Conservation (phyloP, 2,329 filamentous ascomycete genomes). For the Diaporthe capsici region DNA sequence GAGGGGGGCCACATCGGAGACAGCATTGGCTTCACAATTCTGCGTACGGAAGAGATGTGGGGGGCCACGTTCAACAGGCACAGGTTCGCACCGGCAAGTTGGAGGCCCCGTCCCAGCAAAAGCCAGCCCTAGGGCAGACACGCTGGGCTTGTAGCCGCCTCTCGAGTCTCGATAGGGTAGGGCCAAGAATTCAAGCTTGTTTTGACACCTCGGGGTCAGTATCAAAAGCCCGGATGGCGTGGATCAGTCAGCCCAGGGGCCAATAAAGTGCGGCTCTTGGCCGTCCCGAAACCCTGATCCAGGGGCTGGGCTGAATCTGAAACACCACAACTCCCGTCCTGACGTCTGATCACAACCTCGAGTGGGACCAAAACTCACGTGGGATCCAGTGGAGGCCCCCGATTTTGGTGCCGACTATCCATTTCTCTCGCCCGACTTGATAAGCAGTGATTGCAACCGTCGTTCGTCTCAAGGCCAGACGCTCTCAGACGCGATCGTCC, state of each 20-base stretch:
- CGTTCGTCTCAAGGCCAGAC: slow-evolving; percentile 26
- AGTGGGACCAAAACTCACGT: slow-evolving; percentile 15
- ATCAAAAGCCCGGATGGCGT: slow-evolving; percentile 32
- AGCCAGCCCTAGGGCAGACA: background rate
- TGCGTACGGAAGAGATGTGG: background rate
- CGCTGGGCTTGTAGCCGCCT: background rate
- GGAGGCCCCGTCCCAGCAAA: slow-evolving; percentile 19
- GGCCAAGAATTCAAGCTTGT: slow-evolving; percentile 33
- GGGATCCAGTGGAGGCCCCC: slow-evolving; percentile 16
- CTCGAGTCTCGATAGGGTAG: background rate
- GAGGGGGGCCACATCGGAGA: slow-evolving; percentile 14
- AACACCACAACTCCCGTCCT: slow-evolving; percentile 37
- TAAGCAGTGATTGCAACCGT: slow-evolving; percentile 22
- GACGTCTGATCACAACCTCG: slow-evolving; percentile 31
- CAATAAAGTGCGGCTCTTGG: slow-evolving; percentile 26
- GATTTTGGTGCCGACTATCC: slow-evolving; percentile 11
- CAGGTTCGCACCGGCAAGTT: slow-evolving; percentile 1
- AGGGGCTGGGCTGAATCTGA: slow-evolving; percentile 37
- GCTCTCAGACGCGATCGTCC: slow-evolving; percentile 21
- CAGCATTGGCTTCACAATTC: slow-evolving; percentile 25
- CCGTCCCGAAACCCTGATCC: slow-evolving; percentile 33
- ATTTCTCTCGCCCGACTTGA: background rate
- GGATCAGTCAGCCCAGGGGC: slow-evolving; percentile 12
- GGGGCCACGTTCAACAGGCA: background rate
- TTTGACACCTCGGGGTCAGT: slow-evolving; percentile 27